phyloP scores from a whole-genome alignment of 2,329 filamentous ascomycete species.

The Simplicillium sp. region DNA sequence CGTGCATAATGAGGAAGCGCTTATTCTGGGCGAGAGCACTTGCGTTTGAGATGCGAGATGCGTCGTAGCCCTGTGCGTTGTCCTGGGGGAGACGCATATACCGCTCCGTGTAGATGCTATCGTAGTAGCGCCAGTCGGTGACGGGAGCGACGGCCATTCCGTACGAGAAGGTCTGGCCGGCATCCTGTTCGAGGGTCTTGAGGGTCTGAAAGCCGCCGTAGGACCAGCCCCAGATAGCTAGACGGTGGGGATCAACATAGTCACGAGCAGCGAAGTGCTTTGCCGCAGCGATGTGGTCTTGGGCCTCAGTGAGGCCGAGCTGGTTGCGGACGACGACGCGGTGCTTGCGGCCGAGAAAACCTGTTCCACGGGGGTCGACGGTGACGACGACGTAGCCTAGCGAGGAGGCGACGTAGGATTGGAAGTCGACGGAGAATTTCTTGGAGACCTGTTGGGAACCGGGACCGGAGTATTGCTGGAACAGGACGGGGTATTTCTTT shows the following conservation, averaged over 20 bases:
- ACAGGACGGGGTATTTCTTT: slow-evolving; percentile 87
- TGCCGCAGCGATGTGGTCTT: slow-evolving; percentile 85
- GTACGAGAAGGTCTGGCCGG: slow-evolving; percentile 82
- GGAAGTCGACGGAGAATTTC: slow-evolving; percentile 76
- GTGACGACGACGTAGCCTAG: slow-evolving; percentile 93
- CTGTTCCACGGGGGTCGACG: slow-evolving; percentile 87
- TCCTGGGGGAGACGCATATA: slow-evolving; percentile 94
- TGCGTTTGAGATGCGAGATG: slow-evolving; percentile 65
- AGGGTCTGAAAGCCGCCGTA: slow-evolving; percentile 93
- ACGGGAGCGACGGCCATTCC: slow-evolving; percentile 98
- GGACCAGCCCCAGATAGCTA: slow-evolving; percentile 98
- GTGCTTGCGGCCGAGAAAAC: slow-evolving; percentile 76
- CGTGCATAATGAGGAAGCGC: slow-evolving; percentile 92
- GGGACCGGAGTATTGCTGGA: slow-evolving; percentile 89
- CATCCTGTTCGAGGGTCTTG: slow-evolving; percentile 89
- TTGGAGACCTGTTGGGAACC: slow-evolving; percentile 85
- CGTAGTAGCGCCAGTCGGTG: slow-evolving; percentile 96
- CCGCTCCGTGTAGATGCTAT: slow-evolving; percentile 87
- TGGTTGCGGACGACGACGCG: slow-evolving; percentile 76
- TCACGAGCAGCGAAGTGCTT: slow-evolving; percentile 71
- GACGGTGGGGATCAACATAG: slow-evolving; percentile 72
- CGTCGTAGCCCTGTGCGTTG: slow-evolving; percentile 69
- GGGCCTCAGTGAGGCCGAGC: slow-evolving; percentile 74
- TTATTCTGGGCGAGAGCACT: slow-evolving; percentile 65
- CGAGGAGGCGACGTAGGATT: slow-evolving; percentile 74